These are phyloP conservation scores for Coccomyxa sp. DNA, from an alignment of 139 green algal genomes.

Conservation along the genomic window DNA sequence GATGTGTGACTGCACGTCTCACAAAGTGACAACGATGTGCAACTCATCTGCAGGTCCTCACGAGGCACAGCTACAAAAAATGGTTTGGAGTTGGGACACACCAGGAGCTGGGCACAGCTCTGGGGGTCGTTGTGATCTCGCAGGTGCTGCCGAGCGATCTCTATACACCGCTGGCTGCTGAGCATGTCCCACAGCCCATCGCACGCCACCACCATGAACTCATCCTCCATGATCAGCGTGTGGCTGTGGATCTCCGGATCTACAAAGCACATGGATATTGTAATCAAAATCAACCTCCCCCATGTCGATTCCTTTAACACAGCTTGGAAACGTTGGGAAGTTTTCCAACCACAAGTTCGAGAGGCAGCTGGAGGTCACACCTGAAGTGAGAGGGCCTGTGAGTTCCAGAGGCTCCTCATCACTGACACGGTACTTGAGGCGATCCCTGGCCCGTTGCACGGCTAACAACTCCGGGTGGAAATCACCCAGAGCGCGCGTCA, in stretches of 20 bases:
- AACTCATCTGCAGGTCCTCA: too few species aligned
- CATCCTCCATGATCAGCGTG: constrained; percentile 23
- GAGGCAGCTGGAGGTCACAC: background rate
- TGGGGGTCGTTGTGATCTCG: constrained; percentile 28
- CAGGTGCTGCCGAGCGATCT: constrained; percentile 28
- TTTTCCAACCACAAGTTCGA: background rate
- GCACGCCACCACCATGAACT: constrained; percentile 37
- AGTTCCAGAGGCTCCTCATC: background rate
- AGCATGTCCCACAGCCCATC: constrained; percentile 62
- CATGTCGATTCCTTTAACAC: background rate
- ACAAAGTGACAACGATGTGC: too few species aligned
- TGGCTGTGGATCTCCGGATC: constrained; percentile 23
- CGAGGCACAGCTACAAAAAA: too few species aligned
- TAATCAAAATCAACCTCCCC: background rate
- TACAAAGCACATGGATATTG: background rate
- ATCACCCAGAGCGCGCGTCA: constrained; percentile 27
- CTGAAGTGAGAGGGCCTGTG: constrained; percentile 1
- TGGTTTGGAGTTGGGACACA: constrained; percentile 16
- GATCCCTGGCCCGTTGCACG: background rate
- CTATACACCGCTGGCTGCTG: constrained; percentile 35
- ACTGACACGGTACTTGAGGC: constrained; percentile 10
- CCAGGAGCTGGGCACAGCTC: constrained; percentile 22
- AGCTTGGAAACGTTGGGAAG: background rate
- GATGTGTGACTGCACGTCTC: too few species aligned
- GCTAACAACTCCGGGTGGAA: constrained; percentile 11